Evolutionary conservation across 345 rosid species (phyloP).

Genomic region (Brassica carinata): DNA sequence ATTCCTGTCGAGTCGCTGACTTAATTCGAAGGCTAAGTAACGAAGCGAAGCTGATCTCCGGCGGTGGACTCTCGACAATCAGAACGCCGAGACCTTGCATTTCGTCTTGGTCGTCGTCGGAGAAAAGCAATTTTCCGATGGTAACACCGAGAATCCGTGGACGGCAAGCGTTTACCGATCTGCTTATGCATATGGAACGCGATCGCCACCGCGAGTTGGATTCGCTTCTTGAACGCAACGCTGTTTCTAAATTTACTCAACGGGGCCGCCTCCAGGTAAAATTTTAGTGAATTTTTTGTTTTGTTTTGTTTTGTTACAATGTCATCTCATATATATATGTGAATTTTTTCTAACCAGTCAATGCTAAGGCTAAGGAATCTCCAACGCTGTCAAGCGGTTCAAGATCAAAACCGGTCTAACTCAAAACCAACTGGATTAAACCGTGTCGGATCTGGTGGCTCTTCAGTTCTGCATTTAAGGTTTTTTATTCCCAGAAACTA

Average conservation of each 20-base stretch:
- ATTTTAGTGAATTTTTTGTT: neutral
- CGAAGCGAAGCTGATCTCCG: slow-evolving; percentile 25
- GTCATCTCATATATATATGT: neutral
- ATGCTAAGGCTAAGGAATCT: slow-evolving; percentile 62
- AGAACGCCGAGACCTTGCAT: slow-evolving; percentile 19
- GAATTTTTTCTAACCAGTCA: slow-evolving; percentile 42
- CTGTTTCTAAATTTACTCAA: slow-evolving; percentile 75
- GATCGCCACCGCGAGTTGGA: slow-evolving; percentile 64
- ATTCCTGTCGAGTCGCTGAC: slow-evolving; percentile 56
- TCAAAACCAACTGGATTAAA: slow-evolving; percentile 28
- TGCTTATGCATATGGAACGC: slow-evolving; percentile 64
- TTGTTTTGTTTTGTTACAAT: neutral
- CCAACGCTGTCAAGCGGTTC: slow-evolving; percentile 52
- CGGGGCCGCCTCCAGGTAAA: slow-evolving; percentile 86
- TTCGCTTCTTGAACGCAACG: slow-evolving; percentile 50
- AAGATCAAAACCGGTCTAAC: slow-evolving; percentile 43
- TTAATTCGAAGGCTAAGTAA: slow-evolving; percentile 56
- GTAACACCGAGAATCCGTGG: slow-evolving; percentile 67
- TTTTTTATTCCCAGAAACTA: neutral
- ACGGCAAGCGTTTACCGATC: slow-evolving; percentile 73
- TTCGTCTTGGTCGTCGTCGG: slow-evolving; percentile 24
- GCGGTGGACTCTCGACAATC: slow-evolving; percentile 23
- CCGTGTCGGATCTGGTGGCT: slow-evolving; percentile 34
- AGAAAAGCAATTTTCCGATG: slow-evolving; percentile 32
- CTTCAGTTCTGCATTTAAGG: slow-evolving; percentile 49